Percentiles rank a stretch among this genome's conserved stretches.
These are phyloP conservation scores for Colletotrichum endophyticum DNA, from an alignment of 2,329 filamentous ascomycete species.

Conservation along the genomic window DNA sequence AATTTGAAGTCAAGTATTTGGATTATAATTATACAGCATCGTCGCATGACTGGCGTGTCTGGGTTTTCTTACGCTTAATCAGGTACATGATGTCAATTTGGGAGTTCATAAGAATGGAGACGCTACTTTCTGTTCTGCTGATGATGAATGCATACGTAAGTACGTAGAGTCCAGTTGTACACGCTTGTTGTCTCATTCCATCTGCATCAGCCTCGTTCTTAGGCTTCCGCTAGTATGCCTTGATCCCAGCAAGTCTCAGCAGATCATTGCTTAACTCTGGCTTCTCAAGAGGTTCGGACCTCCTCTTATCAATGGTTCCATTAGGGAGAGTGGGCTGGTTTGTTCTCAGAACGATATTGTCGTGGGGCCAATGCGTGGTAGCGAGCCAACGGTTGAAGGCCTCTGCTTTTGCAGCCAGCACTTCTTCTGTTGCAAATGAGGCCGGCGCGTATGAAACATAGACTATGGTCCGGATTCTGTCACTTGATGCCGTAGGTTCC, in stretches of 20 bases:
- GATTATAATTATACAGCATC: not conserved
- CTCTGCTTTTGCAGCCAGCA: slow-evolving; percentile 14
- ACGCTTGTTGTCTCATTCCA: not conserved
- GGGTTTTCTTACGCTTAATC: not conserved
- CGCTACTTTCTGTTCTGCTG: not conserved
- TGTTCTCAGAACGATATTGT: slow-evolving; percentile 37
- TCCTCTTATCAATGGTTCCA: slow-evolving; percentile 20
- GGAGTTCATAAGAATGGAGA: not conserved
- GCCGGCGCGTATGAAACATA: slow-evolving; percentile 40
- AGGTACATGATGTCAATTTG: not conserved
- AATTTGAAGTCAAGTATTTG: not conserved
- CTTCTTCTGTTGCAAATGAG: slow-evolving; percentile 34
- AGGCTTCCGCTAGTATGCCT: not conserved
- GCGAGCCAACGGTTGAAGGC: slow-evolving; percentile 27
- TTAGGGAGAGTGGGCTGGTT: slow-evolving; percentile 21
- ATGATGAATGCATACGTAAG: not conserved
- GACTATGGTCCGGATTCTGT: slow-evolving; percentile 36
- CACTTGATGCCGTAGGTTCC: slow-evolving; percentile 24
- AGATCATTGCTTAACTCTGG: not conserved
- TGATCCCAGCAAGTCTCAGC: not conserved
- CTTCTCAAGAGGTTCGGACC: not conserved
- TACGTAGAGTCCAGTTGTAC: not conserved
- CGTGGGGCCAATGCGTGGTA: slow-evolving; percentile 36
- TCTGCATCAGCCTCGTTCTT: not conserved
- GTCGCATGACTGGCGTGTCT: not conserved